Evolutionary conservation across 2,329 filamentous ascomycete species (phyloP), one percentile per base, ranked within the genome.

Genomic region (Penicillium sp.): DNA sequence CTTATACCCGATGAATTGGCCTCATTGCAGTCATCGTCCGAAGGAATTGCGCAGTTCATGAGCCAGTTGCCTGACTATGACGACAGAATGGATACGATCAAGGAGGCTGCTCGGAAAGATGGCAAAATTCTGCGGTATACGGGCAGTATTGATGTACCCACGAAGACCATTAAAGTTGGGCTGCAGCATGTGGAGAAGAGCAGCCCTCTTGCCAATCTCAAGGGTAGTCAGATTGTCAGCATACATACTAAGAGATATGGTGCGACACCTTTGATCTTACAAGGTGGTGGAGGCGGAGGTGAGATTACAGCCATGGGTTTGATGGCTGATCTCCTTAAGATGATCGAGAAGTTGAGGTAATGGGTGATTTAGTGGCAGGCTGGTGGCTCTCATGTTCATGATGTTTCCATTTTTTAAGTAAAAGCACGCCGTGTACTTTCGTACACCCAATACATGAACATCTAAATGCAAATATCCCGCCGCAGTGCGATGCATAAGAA

Each of bases 221-320:
- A 96, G 82, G 94, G 94, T 33, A 97, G 92, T 72, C 99, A 99
- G 79, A 95, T 99, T 71, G 96, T 99, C 70, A 95, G 87, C 79
- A 96, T 99, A 80, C 95, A 96, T 76, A 99, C 94, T 6, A 88
- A 95, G 80, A 83, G 94, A 65, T 99, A 99, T 70, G 91, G 91
- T 53, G 82, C 80, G 69, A 95, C 93, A 74, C 92, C 94, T 41
- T 79, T 99, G 58, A 96, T 96, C 69, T 85, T 99, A 58, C 93
- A 97, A 77, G 94, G 94, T 54, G 91, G 90, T 33, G 94, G 92
- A 56, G 94, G 94, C 24, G 94, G 94, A 64, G 92, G 89, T 59
- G 92, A 96, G 42, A 91, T 97, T 48, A 99, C 94, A 31, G 94
- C 94, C 26, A 97, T 97, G 93, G 94, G 94, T 54, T 93, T 99